These are phyloP conservation scores for Glycyrrhiza uralensis DNA, from an alignment of 306 rosid species.

Conservation along the genomic window DNA sequence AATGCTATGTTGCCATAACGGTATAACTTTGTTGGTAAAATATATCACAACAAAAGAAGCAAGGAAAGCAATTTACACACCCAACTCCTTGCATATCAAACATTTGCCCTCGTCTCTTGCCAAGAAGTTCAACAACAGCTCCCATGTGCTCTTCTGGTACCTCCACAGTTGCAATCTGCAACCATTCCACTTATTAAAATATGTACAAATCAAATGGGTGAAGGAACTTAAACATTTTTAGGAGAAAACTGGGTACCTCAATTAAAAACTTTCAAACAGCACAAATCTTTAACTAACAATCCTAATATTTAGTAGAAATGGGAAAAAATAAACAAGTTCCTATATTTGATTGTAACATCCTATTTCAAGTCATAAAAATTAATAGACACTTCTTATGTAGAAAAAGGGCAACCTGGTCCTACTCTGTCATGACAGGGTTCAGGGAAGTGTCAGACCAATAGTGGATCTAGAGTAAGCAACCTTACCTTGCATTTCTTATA, in stretches of 20 bases:
- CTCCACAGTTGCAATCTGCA: conserved; percentile 94
- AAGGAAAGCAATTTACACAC: conserved; percentile 46
- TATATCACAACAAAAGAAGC: conserved; percentile 27
- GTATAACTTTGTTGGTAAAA: not conserved
- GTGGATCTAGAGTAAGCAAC: not conserved
- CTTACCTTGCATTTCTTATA: not conserved
- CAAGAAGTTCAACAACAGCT: conserved; percentile 91
- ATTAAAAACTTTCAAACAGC: not conserved
- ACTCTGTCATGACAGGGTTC: not conserved
- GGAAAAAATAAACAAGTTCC: not conserved
- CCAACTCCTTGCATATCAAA: conserved; percentile 96
- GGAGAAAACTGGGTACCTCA: not conserved
- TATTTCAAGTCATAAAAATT: not conserved
- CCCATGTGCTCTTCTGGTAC: conserved; percentile 99
- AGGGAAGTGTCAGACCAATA: not conserved
- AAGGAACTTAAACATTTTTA: not conserved
- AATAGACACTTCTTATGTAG: not conserved
- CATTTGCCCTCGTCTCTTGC: conserved; percentile 95
- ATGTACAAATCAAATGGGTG: not conserved
- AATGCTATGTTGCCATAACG: not conserved
- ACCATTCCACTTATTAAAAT: conserved; percentile 28
- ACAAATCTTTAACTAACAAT: conserved; percentile 1
- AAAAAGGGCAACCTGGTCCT: not conserved
- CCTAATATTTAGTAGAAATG: not conserved
- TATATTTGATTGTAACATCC: not conserved